Base-by-base conservation (phyloP, 306 rosid genomes). In the Vachellia collinsii region DNA sequence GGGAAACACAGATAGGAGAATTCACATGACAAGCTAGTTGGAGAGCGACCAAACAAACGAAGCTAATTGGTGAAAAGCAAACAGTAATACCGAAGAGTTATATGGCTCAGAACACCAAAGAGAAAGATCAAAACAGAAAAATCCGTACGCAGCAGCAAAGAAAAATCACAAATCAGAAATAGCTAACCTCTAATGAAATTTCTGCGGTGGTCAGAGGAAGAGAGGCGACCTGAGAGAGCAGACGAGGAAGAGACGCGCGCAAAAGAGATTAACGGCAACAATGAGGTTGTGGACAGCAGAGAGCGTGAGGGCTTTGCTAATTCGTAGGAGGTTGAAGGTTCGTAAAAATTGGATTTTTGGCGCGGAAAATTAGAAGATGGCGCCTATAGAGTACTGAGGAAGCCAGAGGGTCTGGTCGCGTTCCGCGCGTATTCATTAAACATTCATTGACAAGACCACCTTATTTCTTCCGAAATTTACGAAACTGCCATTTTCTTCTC, bases 351-450 rank as follows among this genome's bases (percentile, higher is more conserved):
- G 29, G 36, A 63, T 4, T 16, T 58, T 75, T 75, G 78, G 83
- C 78, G 87, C 80, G 75, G 75, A 70, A 84, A 79, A 75, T 56
- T 4, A 48, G 3, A 36, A 9, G 25, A n/a, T 59, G 83, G 83
- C 86, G 80, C 86, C 23, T 0, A 1, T 2, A 20, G 63, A 56
- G 63, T 56, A 3, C 39, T 5, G 0, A 41, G 25, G 46, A 23
- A 72, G 20, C 20, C 34, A 0, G 8, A 34, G 2, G 20, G 0
- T 11, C 4, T 34, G 48, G 63, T 46, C 22, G 20, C 73, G 48
- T 46, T 11, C 10, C 80, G 47, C n/a, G 12, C 51, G 62, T 3
- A n/a, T 56, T 54, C 23, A 53, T n/a, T 43, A 8, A 43, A 29
- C 34, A 29, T 29, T 43, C 47, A 43, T 43, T 43, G 9, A 8